These are phyloP conservation scores for Adansonia digitata DNA, from an alignment of 345 rosid species.

Conservation along the genomic window DNA sequence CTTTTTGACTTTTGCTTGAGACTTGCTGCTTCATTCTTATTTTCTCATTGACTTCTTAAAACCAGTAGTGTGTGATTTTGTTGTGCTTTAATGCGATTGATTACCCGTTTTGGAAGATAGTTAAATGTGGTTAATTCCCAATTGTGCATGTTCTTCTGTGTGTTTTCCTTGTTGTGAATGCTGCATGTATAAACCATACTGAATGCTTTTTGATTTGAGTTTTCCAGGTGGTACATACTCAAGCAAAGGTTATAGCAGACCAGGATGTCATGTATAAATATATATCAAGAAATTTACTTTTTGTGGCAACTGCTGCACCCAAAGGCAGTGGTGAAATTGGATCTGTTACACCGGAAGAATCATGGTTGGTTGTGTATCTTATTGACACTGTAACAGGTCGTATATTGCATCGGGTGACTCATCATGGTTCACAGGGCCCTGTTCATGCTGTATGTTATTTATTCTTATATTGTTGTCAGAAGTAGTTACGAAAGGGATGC, in stretches of 20 bases:
- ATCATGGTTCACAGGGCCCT: slow-evolving; percentile 94
- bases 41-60: neutral
- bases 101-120: neutral
- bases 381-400: slow-evolving; percentile 91
- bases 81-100: neutral
- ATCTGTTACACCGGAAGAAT: slow-evolving; percentile 87
- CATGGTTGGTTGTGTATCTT: slow-evolving; percentile 72
- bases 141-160: neutral
- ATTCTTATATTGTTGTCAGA: slow-evolving; percentile 12
- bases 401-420: slow-evolving; percentile 83
- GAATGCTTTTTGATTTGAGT: slow-evolving; percentile 1
- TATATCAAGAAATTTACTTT: slow-evolving; percentile 77
- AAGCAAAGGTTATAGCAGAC: slow-evolving; percentile 83
- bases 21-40: neutral
- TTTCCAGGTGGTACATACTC: slow-evolving; percentile 92
- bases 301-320: slow-evolving; percentile 87
- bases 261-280: slow-evolving; percentile 92
- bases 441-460: slow-evolving; percentile 70
- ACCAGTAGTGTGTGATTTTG: neutral
- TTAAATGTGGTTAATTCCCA: neutral
- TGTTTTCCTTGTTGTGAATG: neutral
- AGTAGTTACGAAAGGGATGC: slow-evolving; percentile 9
- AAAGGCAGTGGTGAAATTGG: slow-evolving; percentile 83
- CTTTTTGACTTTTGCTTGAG: neutral
- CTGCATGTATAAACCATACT: neutral